Base-by-base conservation (phyloP, 805 yeast genomes). In the Grigorovia yakushimaensis region DNA sequence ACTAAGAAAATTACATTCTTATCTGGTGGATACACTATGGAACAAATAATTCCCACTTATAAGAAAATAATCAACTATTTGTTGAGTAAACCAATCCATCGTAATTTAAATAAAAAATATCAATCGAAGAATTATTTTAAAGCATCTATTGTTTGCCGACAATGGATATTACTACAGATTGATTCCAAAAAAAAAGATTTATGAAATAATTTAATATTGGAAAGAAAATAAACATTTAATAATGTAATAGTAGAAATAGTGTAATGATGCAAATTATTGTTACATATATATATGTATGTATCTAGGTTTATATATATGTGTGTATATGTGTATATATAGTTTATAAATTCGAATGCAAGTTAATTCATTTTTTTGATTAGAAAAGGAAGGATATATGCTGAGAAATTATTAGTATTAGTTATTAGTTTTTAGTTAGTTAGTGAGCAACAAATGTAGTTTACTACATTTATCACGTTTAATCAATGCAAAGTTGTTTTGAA, bases 61-160 rank as follows among this genome's bases (percentile, higher is more conserved):
- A 79, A 78, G 51, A 71, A 81, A 67, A 76, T 89, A 51, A 73
- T 85, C 59, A 83, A 81, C 60, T 89, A 85, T 64, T 65, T 84
- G 51, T 76, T 79, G 40, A 74, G 81, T 39, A 95, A 95, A 10
- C 84, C 87, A 44, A 79, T 78, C 49, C 95, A 88, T 67, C 91
- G 84, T 57, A 95, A 87, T 62, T 86, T 89, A 59, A 86, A 86
- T 71, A 84, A 82, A 59, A 93, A 91, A 67, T 91, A 89, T 63
- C 87, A 94, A 39, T 78, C 91, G 23, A 79, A 84, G 59, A 81
- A 83, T 63, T 88, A 81, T 61, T 76, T 89, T 80, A 84, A 85
- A 65, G 91, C 87, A 33, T 79, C 87, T 49, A 76, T 82, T 15
- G 70, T 82, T 49, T 81, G 89, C 52, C 74, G 88, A 64, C 82